Percentiles rank a stretch among this genome's conserved stretches.
These are phyloP conservation scores for Terana coerulea DNA, from an alignment of 768 basidiomycete genomes.

Conservation along the genomic window DNA sequence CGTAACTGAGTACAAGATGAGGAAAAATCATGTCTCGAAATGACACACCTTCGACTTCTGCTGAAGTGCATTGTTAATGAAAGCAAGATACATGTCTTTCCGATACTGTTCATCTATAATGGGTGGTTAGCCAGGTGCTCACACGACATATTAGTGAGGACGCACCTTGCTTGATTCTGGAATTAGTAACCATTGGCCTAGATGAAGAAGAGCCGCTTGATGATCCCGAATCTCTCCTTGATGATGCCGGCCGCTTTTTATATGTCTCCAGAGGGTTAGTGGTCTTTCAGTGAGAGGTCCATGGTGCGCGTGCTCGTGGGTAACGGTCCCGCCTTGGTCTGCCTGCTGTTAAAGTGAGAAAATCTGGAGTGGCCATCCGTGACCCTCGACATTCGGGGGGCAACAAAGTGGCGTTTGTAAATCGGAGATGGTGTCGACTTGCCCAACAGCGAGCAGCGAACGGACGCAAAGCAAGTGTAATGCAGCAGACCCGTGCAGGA, in stretches of 20 bases:
- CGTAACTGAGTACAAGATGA: constrained; percentile 12
- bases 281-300: constrained; percentile 30
- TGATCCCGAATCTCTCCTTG: constrained; percentile 20
- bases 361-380: constrained; percentile 80
- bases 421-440: neutral
- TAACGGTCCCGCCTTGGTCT: constrained; percentile 63
- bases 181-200: constrained; percentile 75
- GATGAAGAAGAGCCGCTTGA: constrained; percentile 22
- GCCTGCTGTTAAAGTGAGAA: constrained; percentile 72
- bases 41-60: constrained; percentile 62
- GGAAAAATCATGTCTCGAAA: constrained; percentile 9
- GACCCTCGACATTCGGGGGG: neutral
- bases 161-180: constrained; percentile 60
- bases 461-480: neutral
- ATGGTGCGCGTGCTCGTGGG: constrained; percentile 42
- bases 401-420: neutral
- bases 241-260: constrained; percentile 33
- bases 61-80: constrained; percentile 75
- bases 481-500: neutral
- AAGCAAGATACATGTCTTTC: constrained; percentile 82
- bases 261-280: constrained; percentile 43
- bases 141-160: neutral
- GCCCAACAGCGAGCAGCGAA: neutral
- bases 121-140: neutral
- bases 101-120: constrained; percentile 61